Conservation (phyloP, 345 rosid genomes). For the Aquilaria yunnanensis region DNA sequence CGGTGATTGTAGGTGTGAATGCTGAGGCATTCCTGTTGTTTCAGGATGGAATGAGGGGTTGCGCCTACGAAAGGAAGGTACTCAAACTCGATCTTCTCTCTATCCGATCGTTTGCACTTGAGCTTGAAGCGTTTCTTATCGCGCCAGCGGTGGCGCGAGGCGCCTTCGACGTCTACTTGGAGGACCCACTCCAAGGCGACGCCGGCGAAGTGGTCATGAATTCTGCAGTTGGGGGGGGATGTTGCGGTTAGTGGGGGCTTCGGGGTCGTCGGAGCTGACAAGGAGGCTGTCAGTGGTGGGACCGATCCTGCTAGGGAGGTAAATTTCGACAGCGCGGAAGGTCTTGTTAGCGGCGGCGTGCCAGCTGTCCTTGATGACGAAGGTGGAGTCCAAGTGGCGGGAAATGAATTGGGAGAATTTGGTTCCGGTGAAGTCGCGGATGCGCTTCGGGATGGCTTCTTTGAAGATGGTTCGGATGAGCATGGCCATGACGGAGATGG, state of each 20-base stretch:
- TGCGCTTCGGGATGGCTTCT: too few relatives aligned
- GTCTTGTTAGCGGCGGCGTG: constrained; percentile 32
- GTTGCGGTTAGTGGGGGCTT: constrained; percentile 18
- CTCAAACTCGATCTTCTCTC: constrained; percentile 8
- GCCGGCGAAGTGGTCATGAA: constrained; percentile 18
- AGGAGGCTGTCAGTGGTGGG: constrained; percentile 19
- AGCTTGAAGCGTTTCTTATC: constrained; percentile 17
- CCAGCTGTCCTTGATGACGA: constrained; percentile 34
- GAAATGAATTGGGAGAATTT: not conserved
- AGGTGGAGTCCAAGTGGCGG: constrained; percentile 16
- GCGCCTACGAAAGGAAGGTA: constrained; percentile 22
- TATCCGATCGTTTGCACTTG: constrained; percentile 16
- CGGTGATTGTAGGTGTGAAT: constrained; percentile 27
- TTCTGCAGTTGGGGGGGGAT: constrained; percentile 18
- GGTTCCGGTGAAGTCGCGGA: too few relatives aligned
- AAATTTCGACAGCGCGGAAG: constrained; percentile 27
- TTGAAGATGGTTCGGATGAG: too few relatives aligned
- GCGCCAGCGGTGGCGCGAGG: constrained; percentile 11
- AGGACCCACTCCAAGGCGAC: constrained; percentile 26
- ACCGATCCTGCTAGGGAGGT: constrained; percentile 25
- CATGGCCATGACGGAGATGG: too few relatives aligned
- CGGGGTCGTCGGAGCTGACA: constrained; percentile 27
- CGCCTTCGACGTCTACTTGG: constrained; percentile 4
- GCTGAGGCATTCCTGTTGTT: constrained; percentile 18
- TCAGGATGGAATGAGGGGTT: constrained; percentile 15